Percentiles rank a stretch among this genome's conserved stretches.
These are phyloP conservation scores for Neurospora sublineolata DNA, from an alignment of 495 filamentous ascomycete genomes.

Conservation along the genomic window DNA sequence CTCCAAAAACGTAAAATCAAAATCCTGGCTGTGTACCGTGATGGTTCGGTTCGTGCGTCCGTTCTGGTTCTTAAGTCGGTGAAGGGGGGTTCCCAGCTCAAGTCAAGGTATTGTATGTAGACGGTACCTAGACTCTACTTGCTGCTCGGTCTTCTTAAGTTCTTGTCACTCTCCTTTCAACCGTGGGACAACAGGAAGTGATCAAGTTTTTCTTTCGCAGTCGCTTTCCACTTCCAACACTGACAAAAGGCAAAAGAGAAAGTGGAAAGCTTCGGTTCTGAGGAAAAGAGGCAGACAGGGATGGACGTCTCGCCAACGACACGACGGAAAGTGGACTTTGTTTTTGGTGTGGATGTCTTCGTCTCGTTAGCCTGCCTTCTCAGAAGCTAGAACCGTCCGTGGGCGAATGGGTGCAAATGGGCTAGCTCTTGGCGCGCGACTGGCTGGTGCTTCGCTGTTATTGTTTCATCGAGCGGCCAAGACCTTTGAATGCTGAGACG, in stretches of 20 bases:
- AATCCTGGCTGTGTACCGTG: neutral
- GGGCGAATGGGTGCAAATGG: slow-evolving; percentile 5
- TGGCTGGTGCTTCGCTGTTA: slow-evolving; percentile 6
- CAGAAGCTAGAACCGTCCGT: neutral
- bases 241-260: slow-evolving; percentile 1
- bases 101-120: neutral
- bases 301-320: neutral
- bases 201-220: slow-evolving; percentile 1
- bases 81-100: neutral
- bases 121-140: neutral
- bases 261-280: slow-evolving; percentile 1
- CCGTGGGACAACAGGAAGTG: neutral
- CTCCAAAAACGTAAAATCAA: neutral
- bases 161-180: neutral
- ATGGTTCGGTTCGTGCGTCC: neutral
- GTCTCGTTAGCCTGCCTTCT: neutral
- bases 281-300: slow-evolving; percentile 9
- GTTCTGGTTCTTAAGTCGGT: neutral
- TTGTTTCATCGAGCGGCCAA: slow-evolving; percentile 20
- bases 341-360: neutral
- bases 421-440: slow-evolving; percentile 15
- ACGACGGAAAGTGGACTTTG: neutral
- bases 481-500: slow-evolving; percentile 12
- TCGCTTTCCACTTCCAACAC: neutral
- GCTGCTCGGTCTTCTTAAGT: neutral